Evolutionary conservation across 2,329 filamentous ascomycete genomes (phyloP).

Genomic region (Coleophoma cylindrospora): DNA sequence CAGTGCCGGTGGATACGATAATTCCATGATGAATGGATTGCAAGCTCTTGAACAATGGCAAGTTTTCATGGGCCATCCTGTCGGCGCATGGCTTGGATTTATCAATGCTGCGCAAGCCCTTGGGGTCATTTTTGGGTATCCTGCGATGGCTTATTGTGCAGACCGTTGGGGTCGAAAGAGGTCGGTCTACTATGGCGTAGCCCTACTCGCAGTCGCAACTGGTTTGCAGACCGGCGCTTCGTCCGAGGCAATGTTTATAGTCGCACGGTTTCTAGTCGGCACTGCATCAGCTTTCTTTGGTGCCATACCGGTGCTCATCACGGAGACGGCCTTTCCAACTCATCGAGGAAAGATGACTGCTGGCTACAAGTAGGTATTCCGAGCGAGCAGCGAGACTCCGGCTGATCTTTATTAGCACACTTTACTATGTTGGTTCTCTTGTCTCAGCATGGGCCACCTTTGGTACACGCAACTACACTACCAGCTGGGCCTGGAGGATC

Average conservation of each 20-base stretch:
- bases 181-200: conserved; percentile 5
- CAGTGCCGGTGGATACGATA: conserved; percentile 6
- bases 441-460: conserved; percentile 34
- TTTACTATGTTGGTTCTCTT: conserved; percentile 31
- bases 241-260: conserved; percentile 32
- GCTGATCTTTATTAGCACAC: conserved; percentile 10
- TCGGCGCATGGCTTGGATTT: conserved; percentile 24
- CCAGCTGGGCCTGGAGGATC: conserved; percentile 33
- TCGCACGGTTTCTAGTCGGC: conserved; percentile 33
- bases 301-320: conserved; percentile 8
- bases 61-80: conserved; percentile 22
- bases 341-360: conserved; percentile 8
- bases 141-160: conserved; percentile 24
- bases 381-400: conserved; percentile 14
- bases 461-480: conserved; percentile 19
- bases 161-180: conserved; percentile 20
- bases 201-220: conserved; percentile 35
- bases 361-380: conserved; percentile 28
- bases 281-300: conserved; percentile 12
- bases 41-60: conserved; percentile 28
- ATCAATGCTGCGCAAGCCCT: conserved; percentile 26
- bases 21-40: conserved; percentile 24
- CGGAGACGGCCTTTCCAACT: conserved; percentile 10
- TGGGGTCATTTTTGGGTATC: conserved; percentile 22
- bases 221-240: conserved; percentile 33